Base-by-base conservation (phyloP, 495 filamentous ascomycete genomes). In the Pseudevernia furfuracea region DNA sequence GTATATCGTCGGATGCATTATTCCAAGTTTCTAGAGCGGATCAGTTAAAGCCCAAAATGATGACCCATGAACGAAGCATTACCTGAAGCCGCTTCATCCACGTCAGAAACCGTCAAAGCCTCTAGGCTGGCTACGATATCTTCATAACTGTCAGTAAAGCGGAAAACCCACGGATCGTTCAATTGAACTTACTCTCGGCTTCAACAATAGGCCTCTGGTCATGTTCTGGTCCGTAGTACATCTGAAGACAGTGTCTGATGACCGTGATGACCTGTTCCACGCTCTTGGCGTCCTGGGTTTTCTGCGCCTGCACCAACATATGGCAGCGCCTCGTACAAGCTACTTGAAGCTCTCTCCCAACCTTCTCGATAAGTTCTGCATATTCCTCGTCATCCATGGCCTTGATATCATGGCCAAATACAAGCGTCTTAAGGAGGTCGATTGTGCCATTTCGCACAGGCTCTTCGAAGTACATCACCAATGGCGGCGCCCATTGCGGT, bases 401-500 rank as follows among this genome's bases (percentile, higher is more conserved):
- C 11, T 39, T 61, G 21, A 65, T 61, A 49, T 68, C 72, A 58
- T 78, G 68, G 44, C 74, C 73, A 68, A 91, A 85, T 32, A 89
- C 63, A 55, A 82, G 78, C 12, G 81, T 74, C 37, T 80, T 77
- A 41, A 90, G 70, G 58, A 88, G 75, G 7, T 76, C 75, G 58
- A 86, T 78, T 2, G 85, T 83, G 37, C 76, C 75, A 21, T 74
- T 71, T 30, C 84, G 82, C 32, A 89, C 79, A 4, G 70, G 62
- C 17, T 74, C 72, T 48, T 90, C 86, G 23, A 75, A 80, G 67
- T 87, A 88, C 53, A 82, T 82, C 25, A 91, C 78, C 34, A 94
- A 70, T 4, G 84, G 80, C 11, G 90, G 89, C 2, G 78, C 85
- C 87, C 88, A 92, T 41, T 80, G 73, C 0, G 82, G 79, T 15